Evolutionary conservation across 2,329 filamentous ascomycete species (phyloP).

Genomic region (Colletotrichum simmondsii): DNA sequence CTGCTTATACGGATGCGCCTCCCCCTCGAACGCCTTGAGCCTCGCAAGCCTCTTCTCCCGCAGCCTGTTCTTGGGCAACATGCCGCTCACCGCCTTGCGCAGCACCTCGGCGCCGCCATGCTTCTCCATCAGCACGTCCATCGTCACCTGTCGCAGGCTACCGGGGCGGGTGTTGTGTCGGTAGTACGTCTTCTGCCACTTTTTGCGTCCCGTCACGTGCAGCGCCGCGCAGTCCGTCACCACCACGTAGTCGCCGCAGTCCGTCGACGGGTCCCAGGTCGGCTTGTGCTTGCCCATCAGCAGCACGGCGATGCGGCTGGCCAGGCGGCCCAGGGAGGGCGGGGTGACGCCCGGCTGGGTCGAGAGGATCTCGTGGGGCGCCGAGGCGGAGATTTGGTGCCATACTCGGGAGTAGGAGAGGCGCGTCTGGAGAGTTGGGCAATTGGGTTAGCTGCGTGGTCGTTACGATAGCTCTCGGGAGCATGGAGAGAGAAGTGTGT

Average conservation of each 20-base stretch:
- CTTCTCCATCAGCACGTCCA: constrained; percentile 95
- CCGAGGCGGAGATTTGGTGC: constrained; percentile 84
- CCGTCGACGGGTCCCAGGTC: constrained; percentile 95
- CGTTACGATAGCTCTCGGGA: neutral
- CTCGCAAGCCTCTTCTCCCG: constrained; percentile 87
- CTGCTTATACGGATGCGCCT: constrained; percentile 88
- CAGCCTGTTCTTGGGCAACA: constrained; percentile 97
- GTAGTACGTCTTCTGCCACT: constrained; percentile 95
- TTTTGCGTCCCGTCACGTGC: constrained; percentile 91
- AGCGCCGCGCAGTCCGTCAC: constrained; percentile 89
- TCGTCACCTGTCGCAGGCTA: constrained; percentile 85
- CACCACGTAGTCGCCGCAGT: constrained; percentile 99
- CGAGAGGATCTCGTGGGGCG: constrained; percentile 70
- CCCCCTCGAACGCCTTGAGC: constrained; percentile 96
- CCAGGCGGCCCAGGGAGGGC: constrained; percentile 89
- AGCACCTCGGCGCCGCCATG: constrained; percentile 93
- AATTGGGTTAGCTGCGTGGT: neutral
- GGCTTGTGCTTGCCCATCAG: constrained; percentile 99
- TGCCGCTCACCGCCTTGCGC: constrained; percentile 91
- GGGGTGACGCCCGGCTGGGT: constrained; percentile 68
- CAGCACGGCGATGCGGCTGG: constrained; percentile 84
- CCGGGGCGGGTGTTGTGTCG: constrained; percentile 92
- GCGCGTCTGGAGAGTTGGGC: constrained; percentile 73
- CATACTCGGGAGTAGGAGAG: constrained; percentile 96
- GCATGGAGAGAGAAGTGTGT: neutral